Conservation (phyloP, 306 rosid species). For the Canavalia gladiata region DNA sequence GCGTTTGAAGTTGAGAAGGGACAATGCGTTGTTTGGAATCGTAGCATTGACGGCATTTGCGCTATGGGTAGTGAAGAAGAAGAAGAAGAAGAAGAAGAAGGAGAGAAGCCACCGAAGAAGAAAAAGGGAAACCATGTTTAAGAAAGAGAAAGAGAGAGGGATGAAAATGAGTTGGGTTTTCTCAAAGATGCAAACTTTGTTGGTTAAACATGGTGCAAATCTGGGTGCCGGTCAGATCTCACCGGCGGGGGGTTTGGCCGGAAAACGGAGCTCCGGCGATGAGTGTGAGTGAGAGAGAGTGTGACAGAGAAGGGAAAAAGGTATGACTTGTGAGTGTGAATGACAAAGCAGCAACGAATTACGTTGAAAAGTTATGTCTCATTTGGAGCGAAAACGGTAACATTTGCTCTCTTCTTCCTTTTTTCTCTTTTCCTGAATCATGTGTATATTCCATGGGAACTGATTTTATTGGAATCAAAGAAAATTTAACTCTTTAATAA, state of each 20-base stretch:
- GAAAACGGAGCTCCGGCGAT: constrained; percentile 30
- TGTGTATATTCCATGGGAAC: too few species aligned
- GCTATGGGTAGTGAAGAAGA: constrained; percentile 40
- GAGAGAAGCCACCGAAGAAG: constrained; percentile 13
- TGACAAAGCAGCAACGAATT: constrained; percentile 36
- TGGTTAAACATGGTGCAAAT: constrained; percentile 25
- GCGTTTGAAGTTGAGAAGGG: constrained; percentile 64
- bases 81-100: constrained; percentile 29
- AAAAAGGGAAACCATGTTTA: constrained; percentile 49
- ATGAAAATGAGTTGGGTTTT: constrained; percentile 29
- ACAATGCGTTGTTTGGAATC: constrained; percentile 55
- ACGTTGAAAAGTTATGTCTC: constrained; percentile 50
- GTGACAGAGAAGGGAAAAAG: not conserved
- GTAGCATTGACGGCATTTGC: constrained; percentile 47
- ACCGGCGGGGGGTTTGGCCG: constrained; percentile 41
- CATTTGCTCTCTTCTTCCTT: constrained; percentile 27
- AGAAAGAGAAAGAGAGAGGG: constrained; percentile 20
- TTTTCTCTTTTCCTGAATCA: too few species aligned
- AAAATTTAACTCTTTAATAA: too few species aligned
- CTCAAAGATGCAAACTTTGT: not conserved
- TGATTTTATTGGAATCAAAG: too few species aligned
- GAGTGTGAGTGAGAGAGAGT: not conserved
- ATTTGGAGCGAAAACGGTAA: constrained; percentile 55
- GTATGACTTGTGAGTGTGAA: not conserved
- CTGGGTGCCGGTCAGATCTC: constrained; percentile 34